phyloP scores from a whole-genome alignment of 2,329 filamentous ascomycete genomes.

The Aspergillus sp. region DNA sequence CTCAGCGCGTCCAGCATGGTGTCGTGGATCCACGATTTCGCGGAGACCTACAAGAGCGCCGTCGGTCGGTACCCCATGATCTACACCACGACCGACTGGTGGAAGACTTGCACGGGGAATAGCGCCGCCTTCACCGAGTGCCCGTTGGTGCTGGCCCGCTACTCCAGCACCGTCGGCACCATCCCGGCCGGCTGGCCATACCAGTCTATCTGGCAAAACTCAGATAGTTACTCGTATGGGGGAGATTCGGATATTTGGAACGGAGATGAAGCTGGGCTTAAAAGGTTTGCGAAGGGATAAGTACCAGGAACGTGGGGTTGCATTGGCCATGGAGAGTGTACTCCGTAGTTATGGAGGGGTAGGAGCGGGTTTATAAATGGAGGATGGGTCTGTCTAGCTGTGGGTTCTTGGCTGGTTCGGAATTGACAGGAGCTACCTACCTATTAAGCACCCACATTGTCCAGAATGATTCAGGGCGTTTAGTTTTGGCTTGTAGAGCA shows the following conservation, averaged over 20 bases:
- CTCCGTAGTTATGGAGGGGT: too few relatives aligned
- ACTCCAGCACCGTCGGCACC: slow-evolving; percentile 36
- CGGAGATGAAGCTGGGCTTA: slow-evolving; percentile 3
- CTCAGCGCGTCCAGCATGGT: slow-evolving; percentile 46
- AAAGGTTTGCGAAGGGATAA: neutral
- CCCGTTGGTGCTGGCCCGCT: slow-evolving; percentile 50
- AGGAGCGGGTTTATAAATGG: too few relatives aligned
- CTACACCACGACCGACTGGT: slow-evolving; percentile 54
- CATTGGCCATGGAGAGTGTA: too few relatives aligned
- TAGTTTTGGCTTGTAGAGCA: neutral
- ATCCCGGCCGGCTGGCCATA: slow-evolving; percentile 46
- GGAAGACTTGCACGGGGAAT: slow-evolving; percentile 52
- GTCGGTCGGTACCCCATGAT: slow-evolving; percentile 52
- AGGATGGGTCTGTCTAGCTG: too few relatives aligned
- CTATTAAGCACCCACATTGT: too few relatives aligned
- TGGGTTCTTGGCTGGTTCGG: too few relatives aligned
- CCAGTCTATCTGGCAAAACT: slow-evolving; percentile 18
- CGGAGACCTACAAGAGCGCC: slow-evolving; percentile 46
- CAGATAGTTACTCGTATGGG: slow-evolving; percentile 14
- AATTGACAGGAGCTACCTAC: too few relatives aligned
- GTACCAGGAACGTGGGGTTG: too few relatives aligned
- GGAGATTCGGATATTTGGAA: slow-evolving; percentile 21
- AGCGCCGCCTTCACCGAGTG: slow-evolving; percentile 46
- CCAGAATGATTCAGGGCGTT: too few relatives aligned
- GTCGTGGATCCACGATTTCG: slow-evolving; percentile 53